These are phyloP conservation scores for Microdochium paspali DNA, from an alignment of 2,329 filamentous ascomycete genomes.

Conservation along the genomic window DNA sequence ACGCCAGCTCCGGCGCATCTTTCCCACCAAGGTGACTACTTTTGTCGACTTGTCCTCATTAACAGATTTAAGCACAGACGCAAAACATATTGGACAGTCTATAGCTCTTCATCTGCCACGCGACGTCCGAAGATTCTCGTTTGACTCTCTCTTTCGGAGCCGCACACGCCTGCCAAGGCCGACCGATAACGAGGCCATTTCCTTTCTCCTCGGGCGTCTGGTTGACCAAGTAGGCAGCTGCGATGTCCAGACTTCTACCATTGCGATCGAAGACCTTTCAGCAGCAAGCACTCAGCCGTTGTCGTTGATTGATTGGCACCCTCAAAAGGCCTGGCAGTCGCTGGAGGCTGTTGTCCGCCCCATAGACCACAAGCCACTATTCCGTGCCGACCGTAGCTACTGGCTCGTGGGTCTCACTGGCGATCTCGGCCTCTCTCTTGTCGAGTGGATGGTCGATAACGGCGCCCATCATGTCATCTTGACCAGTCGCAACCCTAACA, in stretches of 20 bases:
- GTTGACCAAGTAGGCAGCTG: background rate
- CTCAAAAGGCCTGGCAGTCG: background rate
- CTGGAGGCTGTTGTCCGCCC: background rate
- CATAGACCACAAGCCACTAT: background rate
- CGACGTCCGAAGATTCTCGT: background rate
- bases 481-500: conserved; percentile 25
- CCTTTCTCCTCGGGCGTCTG: background rate
- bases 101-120: background rate
- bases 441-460: conserved; percentile 23
- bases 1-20: background rate
- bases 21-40: background rate
- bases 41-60: background rate
- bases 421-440: conserved; percentile 33
- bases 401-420: conserved; percentile 29
- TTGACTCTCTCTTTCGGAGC: background rate
- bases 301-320: background rate
- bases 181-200: background rate
- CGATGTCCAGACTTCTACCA: background rate
- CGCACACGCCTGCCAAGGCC: background rate
- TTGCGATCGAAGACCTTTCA: background rate
- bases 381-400: conserved; percentile 15
- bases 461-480: conserved; percentile 29
- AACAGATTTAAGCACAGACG: background rate
- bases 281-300: background rate
- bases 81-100: background rate